phyloP scores from a whole-genome alignment of 2,329 filamentous ascomycete species.

The Colletotrichum lini region DNA sequence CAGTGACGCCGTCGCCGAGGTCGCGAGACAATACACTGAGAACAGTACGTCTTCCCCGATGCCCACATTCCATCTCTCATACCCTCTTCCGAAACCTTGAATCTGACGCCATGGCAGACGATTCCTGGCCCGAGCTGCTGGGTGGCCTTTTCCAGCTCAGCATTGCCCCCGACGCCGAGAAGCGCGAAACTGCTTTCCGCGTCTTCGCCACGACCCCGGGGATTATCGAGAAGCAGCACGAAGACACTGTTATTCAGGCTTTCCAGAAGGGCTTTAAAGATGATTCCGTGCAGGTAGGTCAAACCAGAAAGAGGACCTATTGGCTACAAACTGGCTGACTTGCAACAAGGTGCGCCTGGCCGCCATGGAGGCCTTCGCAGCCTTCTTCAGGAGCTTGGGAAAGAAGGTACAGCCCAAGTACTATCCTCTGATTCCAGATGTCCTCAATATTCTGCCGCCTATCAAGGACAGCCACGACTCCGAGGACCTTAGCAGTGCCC shows the following conservation, averaged over 20 bases:
- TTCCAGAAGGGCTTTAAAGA: conserved; percentile 96
- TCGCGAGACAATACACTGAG: conserved; percentile 95
- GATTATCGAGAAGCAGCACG: conserved; percentile 96
- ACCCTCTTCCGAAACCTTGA: background rate
- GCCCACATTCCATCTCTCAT: background rate
- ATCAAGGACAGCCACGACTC: conserved; percentile 93
- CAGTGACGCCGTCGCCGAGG: conserved; percentile 95
- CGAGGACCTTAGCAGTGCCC: conserved; percentile 89
- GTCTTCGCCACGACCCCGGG: conserved; percentile 96
- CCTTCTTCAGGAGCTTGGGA: conserved; percentile 91
- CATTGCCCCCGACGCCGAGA: conserved; percentile 84
- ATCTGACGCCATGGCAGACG: conserved; percentile 65
- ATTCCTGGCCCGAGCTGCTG: conserved; percentile 92
- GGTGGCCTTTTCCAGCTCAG: conserved; percentile 90
- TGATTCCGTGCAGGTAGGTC: conserved; percentile 78
- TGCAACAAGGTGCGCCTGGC: conserved; percentile 82
- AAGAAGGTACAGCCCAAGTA: conserved; percentile 94
- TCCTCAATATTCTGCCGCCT: conserved; percentile 94
- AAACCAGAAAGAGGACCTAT: background rate
- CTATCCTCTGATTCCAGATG: conserved; percentile 87
- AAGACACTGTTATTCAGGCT: conserved; percentile 88
- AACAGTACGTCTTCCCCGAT: conserved; percentile 73
- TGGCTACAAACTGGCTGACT: conserved; percentile 6
- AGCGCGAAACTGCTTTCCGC: conserved; percentile 93
- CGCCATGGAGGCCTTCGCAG: conserved; percentile 96